Evolutionary conservation across 2,329 filamentous ascomycete genomes (phyloP), one percentile per base, ranked within the genome.

Genomic region (Myriosclerotinia scirpicola): DNA sequence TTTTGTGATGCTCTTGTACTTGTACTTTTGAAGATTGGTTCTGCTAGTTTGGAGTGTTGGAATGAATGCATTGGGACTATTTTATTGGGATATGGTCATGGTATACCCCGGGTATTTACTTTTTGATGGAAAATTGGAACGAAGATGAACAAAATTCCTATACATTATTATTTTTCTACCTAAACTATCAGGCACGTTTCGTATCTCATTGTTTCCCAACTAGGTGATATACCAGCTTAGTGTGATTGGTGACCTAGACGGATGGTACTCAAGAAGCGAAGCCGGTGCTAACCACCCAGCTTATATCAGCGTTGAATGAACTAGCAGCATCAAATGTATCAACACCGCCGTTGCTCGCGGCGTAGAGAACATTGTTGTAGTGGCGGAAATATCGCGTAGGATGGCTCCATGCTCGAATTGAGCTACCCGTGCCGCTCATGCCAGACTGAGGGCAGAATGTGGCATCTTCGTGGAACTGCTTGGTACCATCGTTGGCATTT

Each of bases 321-420:
- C 68, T 61, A 0, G 81, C 70, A 0, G 77, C 73, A 69, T 88
- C 86, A 68, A 86, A 88, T 0, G 73, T 72, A 53, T 87, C 77
- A n/a, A 84, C 80, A 14, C 85, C 85, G 1, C 84, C 84, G 50
- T 87, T 84, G 71, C 79, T 85, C 4, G 81, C 83, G 15, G 77
- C 74, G 60, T 86, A 85, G 0, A 76, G 76, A 0, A 79, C 69
- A 54, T 83, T 80, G 6, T 74, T 71, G 68, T 80, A 87, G 72
- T 88, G 85, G 30, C 87, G 81, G 72, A 87, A 77, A 67, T 79
- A 87, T 54, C 85, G 80, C 0, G 85, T 87, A 0, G 87, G 86
- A 71, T 86, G 87, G 54, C 78, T 81, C 86, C 86, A 89, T 1
- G 85, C 79, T 5, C 83, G 79, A 42, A 89, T 79, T 0, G 85